Evolutionary conservation across 352 stramenopile genomes (phyloP), one percentile per base, ranked within the genome.

Genomic region (Phytophthora pseudosyringae): DNA sequence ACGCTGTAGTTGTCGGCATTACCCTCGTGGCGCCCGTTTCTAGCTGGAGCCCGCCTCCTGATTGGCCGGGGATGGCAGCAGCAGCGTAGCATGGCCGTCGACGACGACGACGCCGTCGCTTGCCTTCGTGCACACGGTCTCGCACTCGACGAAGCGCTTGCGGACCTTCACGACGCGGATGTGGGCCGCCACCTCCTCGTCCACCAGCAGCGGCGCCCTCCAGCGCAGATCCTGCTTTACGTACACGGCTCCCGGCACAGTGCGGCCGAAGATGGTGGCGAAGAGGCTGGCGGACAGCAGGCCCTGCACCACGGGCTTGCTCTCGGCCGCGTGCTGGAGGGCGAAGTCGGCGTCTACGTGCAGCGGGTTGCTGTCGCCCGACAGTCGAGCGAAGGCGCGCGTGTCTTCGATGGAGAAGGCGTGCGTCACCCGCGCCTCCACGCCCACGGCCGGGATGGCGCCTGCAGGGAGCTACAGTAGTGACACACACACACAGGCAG

Each of bases 261-360:
- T 80, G 21, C 71, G 71, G 25, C 85, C 87, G 49, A 95, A 94
- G 63, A 95, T 91, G 25, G 87, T 91, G 28, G 87, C 85, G 53
- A 95, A 94, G 16, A 95, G 82, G 59, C 83, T 89, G 33, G 81
- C 79, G 25, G 71, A 90, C 18, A 95, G 78, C 53, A 94, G 84
- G n/a, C 87, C 87, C 57, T 95, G 84, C 32, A 95, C 87, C 28
- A 95, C 72, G 0, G 84, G 83, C 35, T 77, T 73, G 8, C 32
- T 48, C 25, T 73, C 51, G 4, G 65, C 61, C 8, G 62, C 51
- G n/a, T 71, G 44, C 40, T 77, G 33, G 0, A 50, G 26, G 1
- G 76, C 75, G 29, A 81, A 83, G 0, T 32, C 56, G 2, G 77
- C 68, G 61, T 94, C 83, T 16, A 88, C 75, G 58, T 95, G 87